Conservation (phyloP, 768 basidiomycete species). For the Mycena rebaudengoi region DNA sequence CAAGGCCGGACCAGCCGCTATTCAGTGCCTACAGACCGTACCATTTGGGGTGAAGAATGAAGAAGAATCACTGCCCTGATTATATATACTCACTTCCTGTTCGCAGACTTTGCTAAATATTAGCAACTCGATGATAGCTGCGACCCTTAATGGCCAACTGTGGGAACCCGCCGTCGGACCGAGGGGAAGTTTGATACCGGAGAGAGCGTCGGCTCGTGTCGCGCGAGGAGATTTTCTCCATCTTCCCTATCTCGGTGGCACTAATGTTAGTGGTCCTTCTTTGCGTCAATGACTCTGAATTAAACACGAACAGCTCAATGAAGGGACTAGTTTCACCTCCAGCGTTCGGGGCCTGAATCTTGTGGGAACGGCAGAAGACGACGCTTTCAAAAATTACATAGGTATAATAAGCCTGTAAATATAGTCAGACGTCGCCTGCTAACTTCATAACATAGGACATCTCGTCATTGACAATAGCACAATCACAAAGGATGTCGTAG, state of each 20-base stretch:
- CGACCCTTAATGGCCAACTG: constrained; percentile 59
- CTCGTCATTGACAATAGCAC: constrained; percentile 64
- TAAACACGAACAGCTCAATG: constrained; percentile 53
- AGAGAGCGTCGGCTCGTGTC: constrained; percentile 55
- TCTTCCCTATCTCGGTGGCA: constrained; percentile 64
- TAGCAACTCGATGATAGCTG: constrained; percentile 53
- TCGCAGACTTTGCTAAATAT: constrained; percentile 58
- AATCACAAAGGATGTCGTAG: constrained; percentile 50
- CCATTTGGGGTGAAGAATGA: constrained; percentile 60
- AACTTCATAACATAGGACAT: too few species aligned
- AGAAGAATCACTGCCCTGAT: background rate
- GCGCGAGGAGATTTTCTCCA: constrained; percentile 58
- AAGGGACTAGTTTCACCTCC: constrained; percentile 56
- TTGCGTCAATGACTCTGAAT: background rate
- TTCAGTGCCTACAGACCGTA: constrained; percentile 55
- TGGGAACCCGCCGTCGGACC: constrained; percentile 68
- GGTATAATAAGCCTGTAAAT: too few species aligned
- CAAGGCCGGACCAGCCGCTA: constrained; percentile 42
- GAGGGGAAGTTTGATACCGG: constrained; percentile 55
- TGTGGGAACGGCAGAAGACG: constrained; percentile 48
- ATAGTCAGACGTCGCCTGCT: too few species aligned
- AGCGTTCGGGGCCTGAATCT: constrained; percentile 49
- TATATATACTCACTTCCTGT: background rate
- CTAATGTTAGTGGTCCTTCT: constrained; percentile 50
- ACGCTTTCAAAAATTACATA: constrained; percentile 59